These are phyloP conservation scores for Rhizopogon vinicolor DNA, from an alignment of 768 basidiomycete species.

Conservation along the genomic window DNA sequence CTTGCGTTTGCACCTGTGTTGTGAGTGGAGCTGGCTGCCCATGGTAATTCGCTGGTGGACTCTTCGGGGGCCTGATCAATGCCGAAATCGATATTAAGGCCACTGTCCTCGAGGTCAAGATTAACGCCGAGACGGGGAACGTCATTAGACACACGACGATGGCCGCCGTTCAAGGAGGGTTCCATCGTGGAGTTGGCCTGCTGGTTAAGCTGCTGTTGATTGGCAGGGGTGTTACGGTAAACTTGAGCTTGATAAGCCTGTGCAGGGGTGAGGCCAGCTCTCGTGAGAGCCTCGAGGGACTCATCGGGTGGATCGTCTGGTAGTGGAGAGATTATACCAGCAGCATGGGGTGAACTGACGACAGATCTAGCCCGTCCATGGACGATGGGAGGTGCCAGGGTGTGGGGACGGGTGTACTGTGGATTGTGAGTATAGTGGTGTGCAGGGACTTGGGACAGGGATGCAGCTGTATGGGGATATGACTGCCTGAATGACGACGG, in stretches of 20 bases:
- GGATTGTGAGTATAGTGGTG: conserved; percentile 12
- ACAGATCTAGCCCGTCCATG: conserved; percentile 48
- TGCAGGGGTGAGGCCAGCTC: conserved; percentile 62
- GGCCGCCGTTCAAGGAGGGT: conserved; percentile 21
- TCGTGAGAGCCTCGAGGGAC: conserved; percentile 37
- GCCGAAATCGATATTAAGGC: conserved; percentile 55
- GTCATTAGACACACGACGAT: conserved; percentile 19
- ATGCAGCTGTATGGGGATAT: conserved; percentile 29
- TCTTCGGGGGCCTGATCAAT: conserved; percentile 36
- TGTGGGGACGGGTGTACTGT: conserved; percentile 16
- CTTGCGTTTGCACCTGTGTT: background rate
- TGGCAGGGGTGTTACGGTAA: conserved; percentile 42
- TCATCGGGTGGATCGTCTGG: conserved; percentile 49
- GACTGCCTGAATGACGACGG: conserved; percentile 32
- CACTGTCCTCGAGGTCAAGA: conserved; percentile 53
- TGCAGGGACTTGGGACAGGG: conserved; percentile 15
- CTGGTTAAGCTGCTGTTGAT: conserved; percentile 15
- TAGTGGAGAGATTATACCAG: conserved; percentile 41
- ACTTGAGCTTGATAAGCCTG: conserved; percentile 82
- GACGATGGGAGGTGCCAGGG: conserved; percentile 36
- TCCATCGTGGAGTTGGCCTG: conserved; percentile 21
- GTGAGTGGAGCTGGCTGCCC: conserved; percentile 30
- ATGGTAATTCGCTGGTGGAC: conserved; percentile 53
- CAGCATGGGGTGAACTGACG: conserved; percentile 35
- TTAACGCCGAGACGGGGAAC: conserved; percentile 37